Evolutionary conservation across 495 filamentous ascomycete genomes (phyloP), one percentile per base, ranked within the genome.

Genomic region (Penicillium bovifimosum): DNA sequence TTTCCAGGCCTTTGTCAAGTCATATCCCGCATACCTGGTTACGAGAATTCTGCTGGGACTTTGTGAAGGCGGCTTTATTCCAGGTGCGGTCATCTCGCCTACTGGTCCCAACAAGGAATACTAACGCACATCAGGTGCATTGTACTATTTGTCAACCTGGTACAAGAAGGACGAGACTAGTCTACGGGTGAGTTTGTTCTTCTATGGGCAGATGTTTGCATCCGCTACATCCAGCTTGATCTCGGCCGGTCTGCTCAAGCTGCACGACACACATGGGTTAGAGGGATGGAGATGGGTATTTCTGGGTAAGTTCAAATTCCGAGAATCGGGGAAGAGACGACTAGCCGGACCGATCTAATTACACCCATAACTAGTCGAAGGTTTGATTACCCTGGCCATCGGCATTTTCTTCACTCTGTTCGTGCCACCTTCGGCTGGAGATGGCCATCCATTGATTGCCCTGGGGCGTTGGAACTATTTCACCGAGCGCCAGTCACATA

Each of bases 211-310:
- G 51, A 69, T 72, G 60, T 66, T 82, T 20, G 79, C 76, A 8
- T 71, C 75, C 18, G 80, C 79, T 0, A 76, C 74, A 0, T 75
- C 75, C 1, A 76, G 73, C 39, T 62, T 83, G 27, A 73, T 84
- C 47, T 79, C 73, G 1, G 74, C 73, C 17, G 78, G 72, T 9
- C 63, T 75, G n/a, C 66, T 82, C 9, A 67, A 72, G 33, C 72
- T 86, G 53, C 56, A 71, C 27, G 80, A 81, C 2, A 59, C 72
- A 11, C 50, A 60, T 42, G 77, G 76, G 0, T 53, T 81, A 5
- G 60, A 70, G 3, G 82, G 83, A 0, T 86, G 83, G 83, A 73
- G 76, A 48, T 86, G 83, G 83, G 71, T 86, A 5, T 84, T 85
- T 61, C 58, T 81, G 5, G 54, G 74, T 76, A 64, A 27, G 67